Evolutionary conservation across 768 basidiomycete species (phyloP), one percentile per base, ranked within the genome.

Genomic region (Cyclocybe cylindracea): DNA sequence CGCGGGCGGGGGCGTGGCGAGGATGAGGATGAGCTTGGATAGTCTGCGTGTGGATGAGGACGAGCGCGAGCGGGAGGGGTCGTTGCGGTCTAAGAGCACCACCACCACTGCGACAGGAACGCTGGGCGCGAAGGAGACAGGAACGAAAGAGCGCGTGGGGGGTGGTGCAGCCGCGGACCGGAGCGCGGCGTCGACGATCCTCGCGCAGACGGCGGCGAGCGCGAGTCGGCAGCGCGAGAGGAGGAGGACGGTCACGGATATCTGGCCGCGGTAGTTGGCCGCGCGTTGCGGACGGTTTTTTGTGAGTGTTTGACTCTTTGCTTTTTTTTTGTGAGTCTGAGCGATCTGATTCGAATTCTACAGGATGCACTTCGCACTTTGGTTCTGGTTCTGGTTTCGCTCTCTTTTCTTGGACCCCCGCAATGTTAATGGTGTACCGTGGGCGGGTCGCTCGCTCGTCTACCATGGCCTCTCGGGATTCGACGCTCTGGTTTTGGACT

Each of bases 21-120:
- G 72, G 69, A 47, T 72, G 42, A 67, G 77, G 45, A 61, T 66
- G 46, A 78, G 81, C 10, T 62, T 78, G 56, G 84, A 83, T 52
- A 70, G 78, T 10, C 73, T 44, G 33, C 40, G 24, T 16, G 42
- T 42, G 37, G 31, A 51, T 48, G 58, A 54, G 10, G 47, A 40
- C 34, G 50, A 53, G 32, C 32, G 56, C 24, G 24, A 24, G 24
- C 24, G 24, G 2, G 24, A 24, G 24, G 24, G 2, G 24, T 24
- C 24, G 24, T 2, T 24, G 24, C 24, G 5, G 24, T 24, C 24
- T 5, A 24, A 24, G 24, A 24, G 24, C 5, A 24, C 24, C 5
- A 5, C 24, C 24, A 24, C 24, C 24, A 24, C n/a, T n/a, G n/a
- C n/a, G n/a, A n/a, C n/a, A n/a, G n/a, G n/a, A n/a, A n/a, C n/a